Base-by-base conservation (phyloP, 2,329 filamentous ascomycete species). In the Alternaria hordeiaustralica region DNA sequence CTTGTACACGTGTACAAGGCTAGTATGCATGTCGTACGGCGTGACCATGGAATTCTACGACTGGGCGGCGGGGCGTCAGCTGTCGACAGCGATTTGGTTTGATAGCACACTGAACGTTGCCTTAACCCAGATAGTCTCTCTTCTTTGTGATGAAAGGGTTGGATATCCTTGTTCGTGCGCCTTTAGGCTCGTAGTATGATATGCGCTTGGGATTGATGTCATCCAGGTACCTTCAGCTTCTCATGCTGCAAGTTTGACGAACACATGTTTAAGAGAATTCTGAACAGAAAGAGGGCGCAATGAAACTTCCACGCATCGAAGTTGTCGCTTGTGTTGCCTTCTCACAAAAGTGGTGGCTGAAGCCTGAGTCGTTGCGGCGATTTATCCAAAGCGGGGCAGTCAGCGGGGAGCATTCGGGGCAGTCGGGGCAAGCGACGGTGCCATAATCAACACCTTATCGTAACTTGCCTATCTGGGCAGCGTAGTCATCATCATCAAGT, bases 1-100 rank as follows among this genome's bases (percentile, higher is more conserved):
- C 50, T 11, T 50, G 33, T 23, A 63, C 57, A 56, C 51, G 33
- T 60, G 50, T 63, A 46, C 57, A 60, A 30, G 44, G 56, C 56
- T 62, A 62, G 55, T 21, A 47, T 9, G 41, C 55, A 55, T 15
- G 55, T 59, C 21, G 55, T 46, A 43, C 55, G 43, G 44, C 33
- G 13, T 50, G 45, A 57, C 43, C 18, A 46, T 28, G 9, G 10
- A 23, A 46, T 26, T 18, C 5, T 41, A 41, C 30, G 13, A 41
- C 49, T 53, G 49, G 49, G 15, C 2, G 20, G 28, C 49, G 49
- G 49, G 49, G 49, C 12, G 30, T 13, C 8, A n/a, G 54, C 9
- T 25, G 13, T 26, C 13, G 36, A 2, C 4, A 30, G 41, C 18
- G 18, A 30, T 21, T 12, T n/a, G 18, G 18, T 13, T 55, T 26